Conservation (phyloP, 305 asterid species). For the Plantago rigida region DNA sequence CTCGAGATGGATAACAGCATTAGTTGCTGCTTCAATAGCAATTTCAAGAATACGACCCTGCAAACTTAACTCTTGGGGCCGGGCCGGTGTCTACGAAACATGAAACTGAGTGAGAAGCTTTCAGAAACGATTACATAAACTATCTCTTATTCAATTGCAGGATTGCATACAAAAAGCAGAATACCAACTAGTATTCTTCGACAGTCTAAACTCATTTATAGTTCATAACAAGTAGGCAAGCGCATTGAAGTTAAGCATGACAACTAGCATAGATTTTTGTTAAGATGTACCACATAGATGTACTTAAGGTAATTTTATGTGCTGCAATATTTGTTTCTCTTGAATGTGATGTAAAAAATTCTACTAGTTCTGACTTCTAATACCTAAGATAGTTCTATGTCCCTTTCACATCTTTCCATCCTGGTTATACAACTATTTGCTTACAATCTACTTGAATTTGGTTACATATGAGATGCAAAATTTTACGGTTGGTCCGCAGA, state of each 20-base stretch:
- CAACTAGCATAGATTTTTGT: not conserved
- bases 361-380: no score
- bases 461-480: no score
- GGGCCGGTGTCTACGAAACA: constrained; percentile 44
- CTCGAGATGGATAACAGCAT: constrained; percentile 50
- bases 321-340: no score
- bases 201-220: not conserved
- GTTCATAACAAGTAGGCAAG: not conserved
- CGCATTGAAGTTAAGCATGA: not conserved
- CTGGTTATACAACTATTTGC: no score
- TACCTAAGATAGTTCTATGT: no score
- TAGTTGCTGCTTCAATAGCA: constrained; percentile 89
- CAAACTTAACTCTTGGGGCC: constrained; percentile 59
- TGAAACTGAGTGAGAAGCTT: constrained; percentile 23
- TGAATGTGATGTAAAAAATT: no score
- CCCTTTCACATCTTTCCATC: no score
- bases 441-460: no score
- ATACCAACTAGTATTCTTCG: constrained; percentile 16
- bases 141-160: not conserved
- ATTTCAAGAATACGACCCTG: constrained; percentile 61
- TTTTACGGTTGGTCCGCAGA: no score
- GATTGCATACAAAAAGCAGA: constrained; percentile 22
- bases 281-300: not conserved
- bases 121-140: constrained; percentile 15
- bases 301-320: no score